phyloP scores from a whole-genome alignment of 805 yeast species.

The Barnettozyma siamensis region DNA sequence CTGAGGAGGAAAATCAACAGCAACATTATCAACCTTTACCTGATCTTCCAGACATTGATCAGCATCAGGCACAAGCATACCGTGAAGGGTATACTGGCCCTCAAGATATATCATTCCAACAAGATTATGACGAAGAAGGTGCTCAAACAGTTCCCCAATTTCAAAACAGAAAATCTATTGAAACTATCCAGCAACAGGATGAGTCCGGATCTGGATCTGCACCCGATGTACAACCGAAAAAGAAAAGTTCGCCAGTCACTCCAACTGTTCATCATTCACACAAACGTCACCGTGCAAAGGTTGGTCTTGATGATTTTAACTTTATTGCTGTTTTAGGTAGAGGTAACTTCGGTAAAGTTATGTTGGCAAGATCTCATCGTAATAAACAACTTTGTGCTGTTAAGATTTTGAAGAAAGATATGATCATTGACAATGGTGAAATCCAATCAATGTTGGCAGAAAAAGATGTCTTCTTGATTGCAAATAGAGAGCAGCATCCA shows the following conservation, averaged over 20 bases:
- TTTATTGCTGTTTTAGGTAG: constrained; percentile 93
- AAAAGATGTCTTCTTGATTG: constrained; percentile 79
- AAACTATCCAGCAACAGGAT: constrained; percentile 2
- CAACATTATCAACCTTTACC: constrained; percentile 7
- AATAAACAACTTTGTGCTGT: constrained; percentile 85
- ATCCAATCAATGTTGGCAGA: constrained; percentile 93
- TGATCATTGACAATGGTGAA: constrained; percentile 91
- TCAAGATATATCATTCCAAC: constrained; percentile 18
- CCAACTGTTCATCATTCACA: constrained; percentile 18
- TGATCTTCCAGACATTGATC: background rate
- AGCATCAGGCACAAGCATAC: constrained; percentile 14
- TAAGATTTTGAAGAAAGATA: constrained; percentile 93
- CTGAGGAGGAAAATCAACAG: constrained; percentile 13
- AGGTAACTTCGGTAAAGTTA: constrained; percentile 98
- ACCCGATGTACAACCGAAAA: constrained; percentile 3
- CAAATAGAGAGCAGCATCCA: constrained; percentile 87
- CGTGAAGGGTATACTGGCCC: constrained; percentile 12
- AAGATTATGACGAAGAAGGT: constrained; percentile 7
- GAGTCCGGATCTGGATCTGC: too few species aligned
- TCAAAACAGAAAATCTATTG: constrained; percentile 1
- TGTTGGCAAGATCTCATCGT: constrained; percentile 90
- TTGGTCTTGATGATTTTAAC: constrained; percentile 92
- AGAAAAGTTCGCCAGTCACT: constrained; percentile 5
- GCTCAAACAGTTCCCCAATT: background rate
- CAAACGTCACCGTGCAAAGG: constrained; percentile 52